Conservation (phyloP, 441 rosid genomes). For the Omphalea diandra region DNA sequence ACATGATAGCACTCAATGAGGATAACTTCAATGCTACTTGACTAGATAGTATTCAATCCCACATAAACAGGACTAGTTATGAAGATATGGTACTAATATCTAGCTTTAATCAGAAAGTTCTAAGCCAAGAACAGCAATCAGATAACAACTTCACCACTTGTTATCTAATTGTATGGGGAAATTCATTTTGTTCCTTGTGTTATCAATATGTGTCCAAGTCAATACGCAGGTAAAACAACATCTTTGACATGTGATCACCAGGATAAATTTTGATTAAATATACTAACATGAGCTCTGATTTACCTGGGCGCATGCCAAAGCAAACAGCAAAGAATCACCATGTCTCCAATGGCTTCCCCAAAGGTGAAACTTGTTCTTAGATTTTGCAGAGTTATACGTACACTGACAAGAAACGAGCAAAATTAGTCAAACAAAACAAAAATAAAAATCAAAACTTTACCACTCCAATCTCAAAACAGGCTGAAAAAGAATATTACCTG, state of each 20-base stretch:
- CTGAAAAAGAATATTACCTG: slow-evolving; percentile 47
- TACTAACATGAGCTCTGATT: slow-evolving; percentile 10
- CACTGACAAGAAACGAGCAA: slow-evolving; percentile 39
- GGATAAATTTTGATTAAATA: slow-evolving; percentile 5
- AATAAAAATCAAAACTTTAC: background rate
- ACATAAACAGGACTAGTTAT: background rate
- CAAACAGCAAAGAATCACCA: slow-evolving; percentile 93
- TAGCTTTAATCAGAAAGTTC: background rate
- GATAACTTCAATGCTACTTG: background rate
- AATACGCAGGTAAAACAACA: slow-evolving; percentile 7
- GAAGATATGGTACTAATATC: background rate
- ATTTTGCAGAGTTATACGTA: slow-evolving; percentile 94
- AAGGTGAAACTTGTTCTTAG: slow-evolving; percentile 88
- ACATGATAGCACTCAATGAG: background rate
- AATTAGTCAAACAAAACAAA: background rate
- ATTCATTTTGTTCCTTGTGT: background rate
- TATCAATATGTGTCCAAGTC: background rate
- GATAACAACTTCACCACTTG: background rate
- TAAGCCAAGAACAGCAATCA: background rate
- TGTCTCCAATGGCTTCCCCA: slow-evolving; percentile 99
- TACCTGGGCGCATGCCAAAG: slow-evolving; percentile 95
- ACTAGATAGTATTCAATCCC: background rate
- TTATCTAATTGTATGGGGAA: background rate
- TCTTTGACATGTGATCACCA: background rate
- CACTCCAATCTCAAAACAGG: background rate